Conservation (phyloP, 2,329 filamentous ascomycete genomes). For the Aspergillus terreus region DNA sequence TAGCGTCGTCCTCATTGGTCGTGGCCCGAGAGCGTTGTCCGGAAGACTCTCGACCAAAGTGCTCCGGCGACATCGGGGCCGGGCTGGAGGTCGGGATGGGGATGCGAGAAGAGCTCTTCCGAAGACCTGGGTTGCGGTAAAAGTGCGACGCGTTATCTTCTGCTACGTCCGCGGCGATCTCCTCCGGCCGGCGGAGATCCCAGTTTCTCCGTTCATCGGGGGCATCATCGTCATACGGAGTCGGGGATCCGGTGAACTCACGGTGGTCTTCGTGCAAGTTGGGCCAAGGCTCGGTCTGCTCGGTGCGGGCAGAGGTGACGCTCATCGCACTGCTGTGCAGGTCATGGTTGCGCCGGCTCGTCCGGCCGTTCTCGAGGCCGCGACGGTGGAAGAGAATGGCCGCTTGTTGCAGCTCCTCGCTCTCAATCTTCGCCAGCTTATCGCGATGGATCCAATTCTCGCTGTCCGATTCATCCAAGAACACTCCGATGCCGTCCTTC, state of each 20-base stretch:
- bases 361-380: constrained; percentile 27
- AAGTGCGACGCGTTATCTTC: constrained; percentile 45
- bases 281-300: constrained; percentile 34
- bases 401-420: constrained; percentile 48
- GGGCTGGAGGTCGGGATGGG: constrained; percentile 79
- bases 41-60: constrained; percentile 70
- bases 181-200: constrained; percentile 74
- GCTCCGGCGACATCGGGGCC: constrained; percentile 66
- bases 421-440: constrained; percentile 49
- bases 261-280: constrained; percentile 32
- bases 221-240: constrained; percentile 36
- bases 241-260: constrained; percentile 26
- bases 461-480: constrained; percentile 23
- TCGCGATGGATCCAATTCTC: constrained; percentile 51
- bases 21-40: constrained; percentile 57
- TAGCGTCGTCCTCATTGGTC: constrained; percentile 58
- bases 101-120: constrained; percentile 73
- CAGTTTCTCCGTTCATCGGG: constrained; percentile 52
- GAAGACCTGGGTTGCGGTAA: constrained; percentile 49
- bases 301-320: constrained; percentile 22
- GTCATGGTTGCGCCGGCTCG: constrained; percentile 37
- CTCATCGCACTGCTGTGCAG: constrained; percentile 28
- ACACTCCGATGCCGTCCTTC: constrained; percentile 15
- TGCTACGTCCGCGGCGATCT: constrained; percentile 57
- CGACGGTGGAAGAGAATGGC: constrained; percentile 42